Conservation (phyloP, 2,329 filamentous ascomycete species). For the Sclerotinia borealis region DNA sequence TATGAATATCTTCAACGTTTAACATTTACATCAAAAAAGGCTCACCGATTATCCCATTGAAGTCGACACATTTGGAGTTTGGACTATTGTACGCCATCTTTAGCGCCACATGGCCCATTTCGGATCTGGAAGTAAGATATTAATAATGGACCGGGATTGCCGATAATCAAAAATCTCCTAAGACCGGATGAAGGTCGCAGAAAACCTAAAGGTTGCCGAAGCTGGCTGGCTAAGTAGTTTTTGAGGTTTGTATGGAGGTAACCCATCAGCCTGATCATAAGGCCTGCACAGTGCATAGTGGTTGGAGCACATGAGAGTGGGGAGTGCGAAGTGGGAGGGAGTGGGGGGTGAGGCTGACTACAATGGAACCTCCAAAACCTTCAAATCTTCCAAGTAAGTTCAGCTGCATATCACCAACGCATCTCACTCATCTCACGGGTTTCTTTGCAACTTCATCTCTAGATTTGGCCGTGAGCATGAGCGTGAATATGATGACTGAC, state of each 20-base stretch:
- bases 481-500: neutral
- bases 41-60: slow-evolving; percentile 9
- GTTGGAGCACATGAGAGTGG: slow-evolving; percentile 1
- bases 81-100: slow-evolving; percentile 14
- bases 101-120: slow-evolving; percentile 9
- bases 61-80: slow-evolving; percentile 13
- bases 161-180: neutral
- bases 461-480: neutral
- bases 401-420: slow-evolving; percentile 8
- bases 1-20: neutral
- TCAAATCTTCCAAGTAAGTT: too few species aligned
- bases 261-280: slow-evolving; percentile 2
- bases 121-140: neutral
- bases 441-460: neutral
- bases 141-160: neutral
- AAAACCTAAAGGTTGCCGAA: neutral
- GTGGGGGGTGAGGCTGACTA: slow-evolving; percentile 9
- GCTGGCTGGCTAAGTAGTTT: too few species aligned
- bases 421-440: too few species aligned
- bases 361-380: neutral
- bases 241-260: neutral
- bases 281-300: slow-evolving; percentile 2
- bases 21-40: neutral
- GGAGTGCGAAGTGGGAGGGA: slow-evolving; percentile 2
- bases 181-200: neutral